Percentiles rank a stretch among this genome's conserved stretches.
These are phyloP conservation scores for Tuber brumale DNA, from an alignment of 495 filamentous ascomycete species.

Conservation along the genomic window DNA sequence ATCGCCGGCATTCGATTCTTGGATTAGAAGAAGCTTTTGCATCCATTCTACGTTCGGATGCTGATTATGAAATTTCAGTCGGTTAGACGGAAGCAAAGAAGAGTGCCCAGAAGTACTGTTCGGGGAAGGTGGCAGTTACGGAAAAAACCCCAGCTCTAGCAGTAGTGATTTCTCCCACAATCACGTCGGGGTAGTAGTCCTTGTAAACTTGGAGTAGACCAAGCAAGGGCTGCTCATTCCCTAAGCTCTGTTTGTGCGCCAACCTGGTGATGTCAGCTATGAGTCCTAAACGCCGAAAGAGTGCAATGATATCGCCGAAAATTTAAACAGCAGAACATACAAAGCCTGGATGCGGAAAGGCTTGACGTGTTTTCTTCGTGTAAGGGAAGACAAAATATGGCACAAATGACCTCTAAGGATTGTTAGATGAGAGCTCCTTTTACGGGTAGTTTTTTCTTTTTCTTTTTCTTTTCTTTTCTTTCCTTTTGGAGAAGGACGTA, in stretches of 20 bases:
- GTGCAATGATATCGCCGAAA: slow-evolving; percentile 8
- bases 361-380: slow-evolving; percentile 77
- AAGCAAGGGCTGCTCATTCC: slow-evolving; percentile 66
- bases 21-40: slow-evolving; percentile 58
- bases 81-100: slow-evolving; percentile 13
- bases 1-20: slow-evolving; percentile 50
- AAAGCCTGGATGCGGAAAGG: slow-evolving; percentile 77
- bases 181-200: slow-evolving; percentile 83
- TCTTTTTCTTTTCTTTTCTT: background rate
- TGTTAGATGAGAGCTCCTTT: slow-evolving; percentile 40
- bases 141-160: slow-evolving; percentile 54
- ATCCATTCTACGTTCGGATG: slow-evolving; percentile 76
- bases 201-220: slow-evolving; percentile 80
- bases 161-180: slow-evolving; percentile 59
- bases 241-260: slow-evolving; percentile 54
- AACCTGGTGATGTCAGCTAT: slow-evolving; percentile 47
- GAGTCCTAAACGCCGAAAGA: slow-evolving; percentile 14
- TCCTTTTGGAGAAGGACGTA: slow-evolving; percentile 37
- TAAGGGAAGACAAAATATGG: slow-evolving; percentile 75
- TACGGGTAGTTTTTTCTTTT: background rate
- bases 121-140: slow-evolving; percentile 37
- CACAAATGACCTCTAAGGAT: slow-evolving; percentile 56
- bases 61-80: slow-evolving; percentile 41
- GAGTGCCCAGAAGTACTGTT: background rate
- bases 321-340: slow-evolving; percentile 49